Conservation (phyloP, 2,329 filamentous ascomycete species). For the Fusarium sp. region DNA sequence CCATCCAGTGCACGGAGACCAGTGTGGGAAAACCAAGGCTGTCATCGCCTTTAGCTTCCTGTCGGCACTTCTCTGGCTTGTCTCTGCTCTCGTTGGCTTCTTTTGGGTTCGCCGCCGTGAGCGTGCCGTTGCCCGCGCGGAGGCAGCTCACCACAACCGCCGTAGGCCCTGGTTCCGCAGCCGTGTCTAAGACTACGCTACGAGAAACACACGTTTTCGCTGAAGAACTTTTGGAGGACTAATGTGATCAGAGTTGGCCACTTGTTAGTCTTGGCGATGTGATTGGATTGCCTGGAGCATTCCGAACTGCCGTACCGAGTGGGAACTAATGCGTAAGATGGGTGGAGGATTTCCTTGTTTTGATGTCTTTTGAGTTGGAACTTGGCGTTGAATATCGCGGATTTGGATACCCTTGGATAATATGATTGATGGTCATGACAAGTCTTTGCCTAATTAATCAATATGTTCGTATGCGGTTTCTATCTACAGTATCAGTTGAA, state of each 20-base stretch:
- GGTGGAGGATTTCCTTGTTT: conserved; percentile 40
- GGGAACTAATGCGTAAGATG: conserved; percentile 30
- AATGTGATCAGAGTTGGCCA: conserved; percentile 12
- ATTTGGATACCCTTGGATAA: conserved; percentile 28
- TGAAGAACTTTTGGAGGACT: conserved; percentile 25
- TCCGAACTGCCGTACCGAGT: conserved; percentile 17
- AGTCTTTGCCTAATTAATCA: conserved; percentile 18
- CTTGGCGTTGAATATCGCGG: conserved; percentile 21
- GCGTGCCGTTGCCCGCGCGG: conserved; percentile 54
- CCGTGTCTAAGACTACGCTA: conserved; percentile 55
- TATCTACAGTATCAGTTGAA: neutral
- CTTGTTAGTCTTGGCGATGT: conserved; percentile 23
- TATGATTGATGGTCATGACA: conserved; percentile 13
- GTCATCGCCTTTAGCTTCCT: conserved; percentile 81
- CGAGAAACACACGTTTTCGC: neutral
- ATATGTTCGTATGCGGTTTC: conserved; percentile 14
- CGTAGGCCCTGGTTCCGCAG: conserved; percentile 62
- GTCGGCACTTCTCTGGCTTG: conserved; percentile 79
- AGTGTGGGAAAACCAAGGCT: conserved; percentile 79
- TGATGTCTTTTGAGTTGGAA: conserved; percentile 22
- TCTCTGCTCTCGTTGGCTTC: conserved; percentile 71
- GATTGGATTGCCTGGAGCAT: conserved; percentile 33
- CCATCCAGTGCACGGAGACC: conserved; percentile 58
- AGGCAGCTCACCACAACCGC: conserved; percentile 46
- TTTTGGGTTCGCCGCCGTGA: conserved; percentile 66